Evolutionary conservation across 2,329 filamentous ascomycete species (phyloP).

Genomic region (Nigrospora osmanthi): DNA sequence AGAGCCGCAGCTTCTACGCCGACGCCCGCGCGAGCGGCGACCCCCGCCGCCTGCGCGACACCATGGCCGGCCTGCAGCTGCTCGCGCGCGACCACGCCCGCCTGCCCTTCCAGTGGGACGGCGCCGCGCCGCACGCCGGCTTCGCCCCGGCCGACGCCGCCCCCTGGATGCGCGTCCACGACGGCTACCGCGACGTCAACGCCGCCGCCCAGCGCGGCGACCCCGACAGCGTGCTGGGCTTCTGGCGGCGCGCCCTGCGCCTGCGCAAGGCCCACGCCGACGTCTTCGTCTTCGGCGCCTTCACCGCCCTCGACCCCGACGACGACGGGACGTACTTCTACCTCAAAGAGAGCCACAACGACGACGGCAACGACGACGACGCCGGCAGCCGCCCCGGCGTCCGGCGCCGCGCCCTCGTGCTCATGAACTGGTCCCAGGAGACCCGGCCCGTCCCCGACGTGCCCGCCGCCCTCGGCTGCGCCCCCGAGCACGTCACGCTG

Average conservation of each 20-base stretch:
- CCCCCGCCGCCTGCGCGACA: constrained; percentile 30
- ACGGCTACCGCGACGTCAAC: constrained; percentile 49
- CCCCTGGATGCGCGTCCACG: constrained; percentile 64
- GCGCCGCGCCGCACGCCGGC: constrained; percentile 45
- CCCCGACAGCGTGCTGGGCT: constrained; percentile 43
- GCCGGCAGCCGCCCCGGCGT: constrained; percentile 4
- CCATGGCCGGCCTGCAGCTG: constrained; percentile 43
- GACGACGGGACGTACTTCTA: constrained; percentile 51
- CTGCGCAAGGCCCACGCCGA: constrained; percentile 48
- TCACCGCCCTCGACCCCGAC: constrained; percentile 41
- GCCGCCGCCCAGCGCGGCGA: constrained; percentile 38
- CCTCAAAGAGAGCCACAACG: constrained; percentile 26
- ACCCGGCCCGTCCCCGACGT: constrained; percentile 19
- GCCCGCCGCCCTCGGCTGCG: constrained; percentile 10
- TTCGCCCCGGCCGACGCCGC: constrained; percentile 39
- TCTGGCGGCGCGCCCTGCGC: constrained; percentile 47
- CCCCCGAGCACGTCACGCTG: constrained; percentile 9
- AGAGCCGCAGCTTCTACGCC: constrained; percentile 42
- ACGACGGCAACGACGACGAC: background rate
- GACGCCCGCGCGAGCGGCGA: constrained; percentile 29
- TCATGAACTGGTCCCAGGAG: constrained; percentile 37
- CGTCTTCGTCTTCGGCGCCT: constrained; percentile 54
- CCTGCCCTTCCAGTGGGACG: constrained; percentile 60
- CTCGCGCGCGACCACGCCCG: constrained; percentile 57
- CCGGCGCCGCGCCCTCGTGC: constrained; percentile 26